Conservation (phyloP, 768 basidiomycete genomes). For the Mycena amicta region DNA sequence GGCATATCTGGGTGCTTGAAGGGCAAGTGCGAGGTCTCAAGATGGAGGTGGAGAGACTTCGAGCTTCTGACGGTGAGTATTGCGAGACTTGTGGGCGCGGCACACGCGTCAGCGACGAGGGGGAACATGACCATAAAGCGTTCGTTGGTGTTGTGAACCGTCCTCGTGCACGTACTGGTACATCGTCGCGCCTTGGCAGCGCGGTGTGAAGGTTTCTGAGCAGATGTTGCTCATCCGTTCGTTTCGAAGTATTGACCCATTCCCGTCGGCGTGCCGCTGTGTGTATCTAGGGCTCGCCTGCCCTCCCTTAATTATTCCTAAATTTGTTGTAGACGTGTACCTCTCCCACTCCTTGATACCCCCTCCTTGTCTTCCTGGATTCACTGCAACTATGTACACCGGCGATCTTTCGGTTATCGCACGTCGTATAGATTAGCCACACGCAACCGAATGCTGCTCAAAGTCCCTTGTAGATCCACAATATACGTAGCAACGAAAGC, state of each 20-base stretch:
- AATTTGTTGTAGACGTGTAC: conserved; percentile 21
- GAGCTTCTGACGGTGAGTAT: conserved; percentile 40
- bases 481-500: no score
- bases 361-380: background rate
- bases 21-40: conserved; percentile 73
- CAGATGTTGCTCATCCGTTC: conserved; percentile 3
- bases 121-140: conserved; percentile 28
- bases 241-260: background rate
- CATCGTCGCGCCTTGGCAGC: conserved; percentile 62
- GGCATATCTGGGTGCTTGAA: conserved; percentile 75
- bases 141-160: conserved; percentile 54
- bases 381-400: background rate
- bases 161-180: conserved; percentile 69
- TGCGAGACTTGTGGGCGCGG: conserved; percentile 70
- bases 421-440: no score
- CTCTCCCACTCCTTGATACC: background rate
- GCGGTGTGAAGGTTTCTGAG: conserved; percentile 37
- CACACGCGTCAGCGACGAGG: conserved; percentile 10
- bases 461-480: no score
- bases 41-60: conserved; percentile 64
- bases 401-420: no score
- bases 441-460: no score
- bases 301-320: conserved; percentile 19
- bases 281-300: conserved; percentile 2
- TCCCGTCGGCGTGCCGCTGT: conserved; percentile 2